These are phyloP conservation scores for Thinopyrum obtusiflorum DNA, from an alignment of 202 grass and related monocot species.

Conservation along the genomic window DNA sequence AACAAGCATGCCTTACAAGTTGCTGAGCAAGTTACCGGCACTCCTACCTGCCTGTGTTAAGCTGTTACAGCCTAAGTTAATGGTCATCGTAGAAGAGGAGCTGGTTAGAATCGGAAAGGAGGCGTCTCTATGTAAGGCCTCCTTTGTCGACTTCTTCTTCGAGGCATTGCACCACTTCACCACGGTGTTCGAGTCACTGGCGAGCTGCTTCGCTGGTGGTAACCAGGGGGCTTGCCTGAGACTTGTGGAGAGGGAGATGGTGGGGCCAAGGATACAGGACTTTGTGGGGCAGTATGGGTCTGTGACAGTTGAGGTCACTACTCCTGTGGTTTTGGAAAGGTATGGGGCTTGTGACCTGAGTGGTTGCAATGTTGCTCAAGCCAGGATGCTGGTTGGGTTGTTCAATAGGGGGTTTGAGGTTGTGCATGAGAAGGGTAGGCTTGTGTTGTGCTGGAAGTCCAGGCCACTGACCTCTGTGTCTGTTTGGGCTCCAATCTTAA, in stretches of 20 bases:
- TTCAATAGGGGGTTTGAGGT: constrained; percentile 45
- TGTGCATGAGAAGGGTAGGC: constrained; percentile 37
- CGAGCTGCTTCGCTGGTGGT: constrained; percentile 20
- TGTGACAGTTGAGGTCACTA: background rate
- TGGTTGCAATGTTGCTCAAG: constrained; percentile 48
- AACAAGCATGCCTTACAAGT: constrained; percentile 29
- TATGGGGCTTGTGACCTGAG: constrained; percentile 34
- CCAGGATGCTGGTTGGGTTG: constrained; percentile 48
- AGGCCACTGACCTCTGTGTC: constrained; percentile 48
- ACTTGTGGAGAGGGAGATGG: constrained; percentile 50
- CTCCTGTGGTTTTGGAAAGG: constrained; percentile 20
- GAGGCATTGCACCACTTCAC: constrained; percentile 63
- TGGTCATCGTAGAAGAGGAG: constrained; percentile 49
- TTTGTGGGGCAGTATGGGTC: constrained; percentile 30
- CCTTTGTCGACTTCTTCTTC: constrained; percentile 54
- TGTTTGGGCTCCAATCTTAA: constrained; percentile 32
- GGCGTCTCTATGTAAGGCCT: background rate
- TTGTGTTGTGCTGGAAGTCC: constrained; percentile 60
- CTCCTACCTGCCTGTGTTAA: constrained; percentile 27
- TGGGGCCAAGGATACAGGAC: constrained; percentile 57
- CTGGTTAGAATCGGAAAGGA: constrained; percentile 37
- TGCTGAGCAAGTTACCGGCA: background rate
- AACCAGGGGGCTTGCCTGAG: constrained; percentile 16
- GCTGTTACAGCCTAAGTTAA: constrained; percentile 36
- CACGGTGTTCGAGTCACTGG: constrained; percentile 36